Percentiles rank a stretch among this genome's conserved stretches.
Conservation (phyloP, 805 yeast species). For the Candida caryicola region DNA sequence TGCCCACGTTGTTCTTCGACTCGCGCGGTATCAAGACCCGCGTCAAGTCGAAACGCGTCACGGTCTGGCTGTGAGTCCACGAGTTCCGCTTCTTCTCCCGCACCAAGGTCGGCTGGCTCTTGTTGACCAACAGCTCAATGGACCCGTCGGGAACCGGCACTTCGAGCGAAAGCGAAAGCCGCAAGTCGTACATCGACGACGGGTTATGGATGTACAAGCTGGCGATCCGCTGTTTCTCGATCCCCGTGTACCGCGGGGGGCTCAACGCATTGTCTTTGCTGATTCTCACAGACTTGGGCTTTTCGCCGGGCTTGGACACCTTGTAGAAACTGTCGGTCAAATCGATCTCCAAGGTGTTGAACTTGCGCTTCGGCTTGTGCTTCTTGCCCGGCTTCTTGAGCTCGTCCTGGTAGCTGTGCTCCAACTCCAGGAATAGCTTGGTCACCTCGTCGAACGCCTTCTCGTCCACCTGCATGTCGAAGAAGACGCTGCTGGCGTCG, state of each 20-base stretch:
- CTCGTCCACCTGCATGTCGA: conserved; percentile 65
- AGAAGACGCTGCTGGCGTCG: conserved; percentile 51
- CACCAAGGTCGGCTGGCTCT: conserved; percentile 51
- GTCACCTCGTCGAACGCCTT: conserved; percentile 57
- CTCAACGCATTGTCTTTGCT: conserved; percentile 56
- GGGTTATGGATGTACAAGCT: conserved; percentile 74
- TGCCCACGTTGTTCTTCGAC: conserved; percentile 36
- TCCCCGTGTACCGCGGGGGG: conserved; percentile 69
- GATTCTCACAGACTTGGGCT: conserved; percentile 62
- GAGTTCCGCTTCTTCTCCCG: conserved; percentile 74
- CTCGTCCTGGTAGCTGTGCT: conserved; percentile 47
- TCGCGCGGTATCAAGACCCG: conserved; percentile 45
- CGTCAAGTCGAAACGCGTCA: conserved; percentile 71
- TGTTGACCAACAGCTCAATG: conserved; percentile 48
- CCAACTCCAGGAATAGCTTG: conserved; percentile 53
- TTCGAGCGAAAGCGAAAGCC: conserved; percentile 76
- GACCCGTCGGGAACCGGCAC: conserved; percentile 63
- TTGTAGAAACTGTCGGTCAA: conserved; percentile 62
- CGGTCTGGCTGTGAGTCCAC: conserved; percentile 70
- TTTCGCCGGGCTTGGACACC: conserved; percentile 60
- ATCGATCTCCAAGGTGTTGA: conserved; percentile 59
- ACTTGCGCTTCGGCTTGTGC: conserved; percentile 45
- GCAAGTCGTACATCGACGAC: conserved; percentile 69
- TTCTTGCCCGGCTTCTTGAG: conserved; percentile 16
- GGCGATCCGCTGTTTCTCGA: conserved; percentile 71